These are phyloP conservation scores for Drosera spatulata DNA, from an alignment of 179 eudicot genomes.

Conservation along the genomic window DNA sequence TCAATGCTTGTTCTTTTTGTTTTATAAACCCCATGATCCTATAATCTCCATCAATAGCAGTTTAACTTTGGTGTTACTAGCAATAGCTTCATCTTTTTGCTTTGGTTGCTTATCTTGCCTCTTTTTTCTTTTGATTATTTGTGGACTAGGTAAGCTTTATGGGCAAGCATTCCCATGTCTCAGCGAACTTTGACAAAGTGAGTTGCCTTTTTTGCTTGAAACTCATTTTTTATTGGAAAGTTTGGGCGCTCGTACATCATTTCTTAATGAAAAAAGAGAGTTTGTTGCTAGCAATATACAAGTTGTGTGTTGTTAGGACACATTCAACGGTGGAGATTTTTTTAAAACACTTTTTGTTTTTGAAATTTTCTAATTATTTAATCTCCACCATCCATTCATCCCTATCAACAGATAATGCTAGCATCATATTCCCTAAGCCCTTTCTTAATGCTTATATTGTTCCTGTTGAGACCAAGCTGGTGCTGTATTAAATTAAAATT, in stretches of 20 bases:
- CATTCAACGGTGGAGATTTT: too few species aligned
- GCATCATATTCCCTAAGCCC: too few species aligned
- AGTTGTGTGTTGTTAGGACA: too few species aligned
- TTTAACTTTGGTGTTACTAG: too few species aligned
- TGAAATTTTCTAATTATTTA: too few species aligned
- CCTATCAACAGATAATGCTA: too few species aligned
- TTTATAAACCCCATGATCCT: too few species aligned
- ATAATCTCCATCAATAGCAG: too few species aligned
- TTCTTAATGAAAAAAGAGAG: neutral
- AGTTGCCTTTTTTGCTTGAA: conserved; percentile 11
- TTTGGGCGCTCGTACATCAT: neutral
- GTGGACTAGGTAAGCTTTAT: conserved; percentile 49
- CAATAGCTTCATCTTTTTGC: neutral
- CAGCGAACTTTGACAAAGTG: conserved; percentile 77
- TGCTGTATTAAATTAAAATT: neutral
- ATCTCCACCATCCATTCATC: too few species aligned
- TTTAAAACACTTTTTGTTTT: too few species aligned
- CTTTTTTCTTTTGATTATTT: neutral
- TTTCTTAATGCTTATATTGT: neutral
- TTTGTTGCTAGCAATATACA: too few species aligned
- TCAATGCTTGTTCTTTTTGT: too few species aligned
- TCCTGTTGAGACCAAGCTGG: conserved; percentile 2
- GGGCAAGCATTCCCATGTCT: conserved; percentile 84
- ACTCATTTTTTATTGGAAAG: neutral
- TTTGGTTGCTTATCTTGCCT: neutral